Evolutionary conservation across 108 stramenopile genomes (phyloP), one percentile per base, ranked within the genome.

Genomic region (Chaetoceros tenuissimus): DNA sequence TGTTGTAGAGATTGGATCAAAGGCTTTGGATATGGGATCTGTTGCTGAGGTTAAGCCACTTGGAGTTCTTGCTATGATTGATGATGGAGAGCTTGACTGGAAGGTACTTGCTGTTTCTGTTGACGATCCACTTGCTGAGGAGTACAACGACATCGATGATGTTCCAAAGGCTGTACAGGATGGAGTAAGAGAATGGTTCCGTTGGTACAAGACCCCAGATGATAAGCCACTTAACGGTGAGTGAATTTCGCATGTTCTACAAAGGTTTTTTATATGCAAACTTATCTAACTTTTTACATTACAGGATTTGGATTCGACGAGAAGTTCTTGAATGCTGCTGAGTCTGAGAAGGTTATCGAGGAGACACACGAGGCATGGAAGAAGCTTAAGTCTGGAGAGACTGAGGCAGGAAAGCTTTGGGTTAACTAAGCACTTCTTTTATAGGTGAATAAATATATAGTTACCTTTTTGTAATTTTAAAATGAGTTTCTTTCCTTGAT

Each of bases 11-110:
- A 96, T 99, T 54, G 99, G 99, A 19, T 76, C 79, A 27, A 63
- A 69, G 31, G 63, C 85, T 18, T 64, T 92, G 31, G 67, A 58
- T 22, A 80, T 84, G 84, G 97, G 98, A 60, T 53, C 89, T 48
- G 94, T 99, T 55, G 81, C 81, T 50, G 76, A 81, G 57, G 96
- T 98, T 67, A 98, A 97, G 84, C 77, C 92, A 3, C 77, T 99
- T 25, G 99, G 99, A 48, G 92, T 96, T 48, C 70, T 99, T 51
- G 99, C 97, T 73, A 98, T 99, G 99, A 98, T 99, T 73, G 99
- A 99, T 62, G 97, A 98, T 68, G 99, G 99, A 31, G 99, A 99
- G 78, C 81, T 98, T 68, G 99, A 99, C 80, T 99, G 99, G 99
- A 99, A 99, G 91, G 87, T 97, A 51, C 68, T 99, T 57, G 95